Percentiles rank a stretch among this genome's conserved stretches.
Evolutionary conservation across 192 early-diverging fungal species (phyloP).

Genomic region (Coemansia sp.): DNA sequence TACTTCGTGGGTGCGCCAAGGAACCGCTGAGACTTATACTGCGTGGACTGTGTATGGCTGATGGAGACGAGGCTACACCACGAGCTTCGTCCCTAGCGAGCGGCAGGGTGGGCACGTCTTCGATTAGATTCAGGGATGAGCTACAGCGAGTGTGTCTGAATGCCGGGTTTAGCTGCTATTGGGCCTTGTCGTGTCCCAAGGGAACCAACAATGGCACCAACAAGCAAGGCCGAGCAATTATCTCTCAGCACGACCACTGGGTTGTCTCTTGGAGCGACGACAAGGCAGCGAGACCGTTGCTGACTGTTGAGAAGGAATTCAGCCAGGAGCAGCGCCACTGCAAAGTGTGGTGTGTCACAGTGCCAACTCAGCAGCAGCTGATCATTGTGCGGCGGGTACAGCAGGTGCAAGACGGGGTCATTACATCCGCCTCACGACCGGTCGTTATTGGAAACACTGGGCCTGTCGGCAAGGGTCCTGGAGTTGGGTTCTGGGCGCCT

Average conservation of each 20-base stretch:
- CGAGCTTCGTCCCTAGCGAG: neutral
- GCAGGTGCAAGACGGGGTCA: conserved; percentile 5
- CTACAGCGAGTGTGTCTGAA: conserved; percentile 32
- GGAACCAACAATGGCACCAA: neutral
- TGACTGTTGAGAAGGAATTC: conserved; percentile 18
- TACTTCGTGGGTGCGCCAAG: conserved; percentile 9
- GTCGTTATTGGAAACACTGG: conserved; percentile 65
- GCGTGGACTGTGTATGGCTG: conserved; percentile 14
- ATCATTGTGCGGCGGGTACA: conserved; percentile 39
- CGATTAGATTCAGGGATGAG: conserved; percentile 23
- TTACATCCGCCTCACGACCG: conserved; percentile 42
- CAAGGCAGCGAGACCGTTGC: conserved; percentile 17
- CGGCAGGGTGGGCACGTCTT: neutral
- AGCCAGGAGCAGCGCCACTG: conserved; percentile 14
- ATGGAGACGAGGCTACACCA: conserved; percentile 9
- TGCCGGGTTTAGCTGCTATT: conserved; percentile 27
- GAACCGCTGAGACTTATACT: conserved; percentile 15
- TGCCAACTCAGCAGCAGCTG: conserved; percentile 37
- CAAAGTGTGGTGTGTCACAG: conserved; percentile 44
- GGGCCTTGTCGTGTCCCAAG: conserved; percentile 10
- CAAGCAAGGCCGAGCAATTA: neutral
- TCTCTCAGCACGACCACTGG: conserved; percentile 10
- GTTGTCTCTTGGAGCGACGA: conserved; percentile 12
- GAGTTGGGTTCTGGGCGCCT: conserved; percentile 98
- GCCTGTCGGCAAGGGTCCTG: conserved; percentile 96